Evolutionary conservation across 1,284 basidiomycete species (phyloP), one percentile per base, ranked within the genome.

Genomic region (Trichosporon ovoides): DNA sequence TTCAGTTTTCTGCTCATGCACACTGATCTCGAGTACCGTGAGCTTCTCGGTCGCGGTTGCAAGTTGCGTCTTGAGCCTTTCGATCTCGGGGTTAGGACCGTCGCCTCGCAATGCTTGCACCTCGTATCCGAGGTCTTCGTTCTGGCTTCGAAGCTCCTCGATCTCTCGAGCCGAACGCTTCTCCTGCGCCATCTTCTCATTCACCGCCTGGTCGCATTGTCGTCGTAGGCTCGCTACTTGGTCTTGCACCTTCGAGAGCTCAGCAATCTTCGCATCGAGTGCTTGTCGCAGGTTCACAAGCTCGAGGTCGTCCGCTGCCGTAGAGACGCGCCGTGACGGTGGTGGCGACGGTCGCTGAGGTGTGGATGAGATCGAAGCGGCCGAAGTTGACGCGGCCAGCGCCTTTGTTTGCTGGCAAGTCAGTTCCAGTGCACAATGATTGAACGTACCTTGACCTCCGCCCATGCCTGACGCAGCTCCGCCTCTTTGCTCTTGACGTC

Each of bases 131-230:
- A 67, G 59, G 40, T 77, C 76, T 14, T 75, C 72, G 35, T 76
- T 55, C n/a, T 68, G 63, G 35, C 58, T 60, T 57, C 70, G 59
- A 24, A 77, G 51, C 1, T 60, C 68, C 16, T 73, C 71, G 11
- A 71, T 61, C 20, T 69, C 68, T 31, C 68, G 66, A 24, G 65
- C 66, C 4, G 65, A 55, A 1, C 64, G 56, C n/a, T 69, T 63
- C 61, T 77, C 72, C 1, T 69, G 33, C 0, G 74, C 73, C 50
- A 77, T 66, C 52, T 72, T 72, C 57, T 73, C 71, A 63, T 79
- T 79, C 36, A 74, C 69, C 5, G 72, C 66, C 55, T 75, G 72
- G 62, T 77, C 66, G 16, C 72, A 60, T 11, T 70, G 69, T 2
- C 60, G 57, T 37, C 68, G 66, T 3, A 66, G 61, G 3, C 38